Conservation (phyloP, 225 moss, liverwort and hornwort genomes). For the Pseudisothecium myosuroides region DNA sequence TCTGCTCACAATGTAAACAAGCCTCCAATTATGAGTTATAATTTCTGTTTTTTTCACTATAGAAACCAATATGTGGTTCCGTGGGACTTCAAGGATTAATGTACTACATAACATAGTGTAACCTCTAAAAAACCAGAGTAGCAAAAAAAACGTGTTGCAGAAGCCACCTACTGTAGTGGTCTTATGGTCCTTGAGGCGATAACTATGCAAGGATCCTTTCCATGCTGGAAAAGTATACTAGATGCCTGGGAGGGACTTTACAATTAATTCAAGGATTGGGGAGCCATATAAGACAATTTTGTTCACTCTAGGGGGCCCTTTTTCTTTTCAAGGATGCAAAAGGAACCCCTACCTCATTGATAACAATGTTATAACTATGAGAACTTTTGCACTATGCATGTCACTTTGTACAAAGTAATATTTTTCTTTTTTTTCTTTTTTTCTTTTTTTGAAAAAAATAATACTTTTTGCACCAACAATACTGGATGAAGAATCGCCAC, state of each 20-base stretch:
- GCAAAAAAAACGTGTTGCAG: too few species aligned
- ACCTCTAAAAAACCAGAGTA: rapidly evolving
- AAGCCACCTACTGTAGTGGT: too few species aligned
- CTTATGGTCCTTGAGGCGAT: too few species aligned
- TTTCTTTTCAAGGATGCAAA: background rate
- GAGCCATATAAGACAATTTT: background rate
- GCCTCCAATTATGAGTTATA: background rate
- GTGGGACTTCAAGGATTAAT: background rate
- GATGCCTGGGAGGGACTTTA: background rate
- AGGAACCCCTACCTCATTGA: background rate
- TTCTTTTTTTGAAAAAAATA: too few species aligned
- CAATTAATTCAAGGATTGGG: background rate
- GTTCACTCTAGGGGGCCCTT: rapidly evolving
- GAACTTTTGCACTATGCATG: background rate
- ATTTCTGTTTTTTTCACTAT: too few species aligned
- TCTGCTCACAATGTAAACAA: background rate
- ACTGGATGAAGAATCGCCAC: background rate
- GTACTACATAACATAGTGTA: background rate
- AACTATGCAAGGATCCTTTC: background rate
- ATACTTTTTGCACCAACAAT: too few species aligned
- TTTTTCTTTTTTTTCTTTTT: too few species aligned
- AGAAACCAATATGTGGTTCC: background rate
- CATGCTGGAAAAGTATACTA: background rate
- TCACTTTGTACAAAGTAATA: background rate
- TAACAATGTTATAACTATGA: background rate